Base-by-base conservation (phyloP, 768 basidiomycete genomes). In the Mycena alexandri region DNA sequence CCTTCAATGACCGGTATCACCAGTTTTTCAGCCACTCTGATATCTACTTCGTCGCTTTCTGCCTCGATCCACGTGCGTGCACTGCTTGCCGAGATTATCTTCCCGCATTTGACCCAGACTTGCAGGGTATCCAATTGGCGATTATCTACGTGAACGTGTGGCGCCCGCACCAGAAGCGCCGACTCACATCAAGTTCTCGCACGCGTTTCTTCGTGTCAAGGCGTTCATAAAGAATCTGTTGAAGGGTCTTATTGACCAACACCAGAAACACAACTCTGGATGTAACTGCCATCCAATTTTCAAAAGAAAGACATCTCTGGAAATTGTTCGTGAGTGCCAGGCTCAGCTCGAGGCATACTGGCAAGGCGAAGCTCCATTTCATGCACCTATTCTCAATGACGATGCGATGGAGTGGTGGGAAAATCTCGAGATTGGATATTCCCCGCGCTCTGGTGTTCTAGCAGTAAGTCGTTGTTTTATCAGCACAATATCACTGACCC, bases 61-160 rank as follows among this genome's bases (percentile, higher is more conserved):
- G 71, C 55, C 69, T 78, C 13, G 69, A 78, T 63, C 74, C 75
- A 19, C 46, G 74, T 76, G 44, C 19, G 72, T 75, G 41, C 22
- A 11, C 33, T 36, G 24, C 33, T 33, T 9, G 13, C 29, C 2
- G 29, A 29, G 16, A 34, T 17, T 51, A 33, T 51, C 16, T 17
- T 17, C 14, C 21, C 25, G 29, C 29, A 50, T 50, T n/a, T 61
- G 6, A 51, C 41, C 36, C 19, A 19, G 12, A 61, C 55, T 19
- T 41, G 16, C 19, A 60, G 58, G 58, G 6, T 56, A 51, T 43
- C 36, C 43, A 47, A 41, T 43, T 10, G 22, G 25, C 48, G 16
- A 57, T 65, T 53, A 24, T 66, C 12, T 65, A 25, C 52, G 63
- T 8, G 11, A 42, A 52, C 57, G 38, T 25, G 29, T 24, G 41